Evolutionary conservation across 208 protist species (phyloP).

Genomic region (Balamuthia mandrillaris): DNA sequence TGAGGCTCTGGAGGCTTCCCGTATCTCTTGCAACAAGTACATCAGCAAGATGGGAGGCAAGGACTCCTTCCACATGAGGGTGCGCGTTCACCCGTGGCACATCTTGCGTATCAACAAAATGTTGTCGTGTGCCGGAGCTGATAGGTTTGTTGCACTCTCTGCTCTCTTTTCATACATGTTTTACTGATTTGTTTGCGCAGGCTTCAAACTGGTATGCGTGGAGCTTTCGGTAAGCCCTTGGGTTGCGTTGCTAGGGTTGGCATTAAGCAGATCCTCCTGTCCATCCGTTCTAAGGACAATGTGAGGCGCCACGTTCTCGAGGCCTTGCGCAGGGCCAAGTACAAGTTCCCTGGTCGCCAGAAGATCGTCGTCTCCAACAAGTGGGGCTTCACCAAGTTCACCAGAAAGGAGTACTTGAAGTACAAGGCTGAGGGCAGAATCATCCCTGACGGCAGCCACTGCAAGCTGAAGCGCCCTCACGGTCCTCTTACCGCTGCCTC

Average conservation of each 20-base stretch:
- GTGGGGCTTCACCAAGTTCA: slow-evolving; percentile 88
- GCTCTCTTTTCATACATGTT: slow-evolving; percentile 9
- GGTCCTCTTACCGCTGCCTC: slow-evolving; percentile 63
- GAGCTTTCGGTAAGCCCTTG: slow-evolving; percentile 95
- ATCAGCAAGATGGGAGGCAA: slow-evolving; percentile 95
- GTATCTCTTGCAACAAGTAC: slow-evolving; percentile 99
- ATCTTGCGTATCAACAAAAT: slow-evolving; percentile 99
- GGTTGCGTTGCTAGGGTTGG: slow-evolving; percentile 93
- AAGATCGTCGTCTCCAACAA: slow-evolving; percentile 82
- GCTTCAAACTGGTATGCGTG: slow-evolving; percentile 97
- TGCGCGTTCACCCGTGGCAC: slow-evolving; percentile 98
- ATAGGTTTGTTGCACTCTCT: slow-evolving; percentile 76
- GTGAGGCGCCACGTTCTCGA: slow-evolving; percentile 69
- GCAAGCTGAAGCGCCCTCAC: slow-evolving; percentile 67
- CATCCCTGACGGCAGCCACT: slow-evolving; percentile 73
- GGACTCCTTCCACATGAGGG: slow-evolving; percentile 97
- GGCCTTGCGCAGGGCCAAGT: slow-evolving; percentile 84
- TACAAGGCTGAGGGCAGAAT: slow-evolving; percentile 62
- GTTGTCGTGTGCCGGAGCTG: slow-evolving; percentile 98
- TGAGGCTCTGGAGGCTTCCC: slow-evolving; percentile 98
- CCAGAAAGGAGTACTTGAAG: slow-evolving; percentile 70
- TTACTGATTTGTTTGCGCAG: not conserved
- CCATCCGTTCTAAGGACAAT: slow-evolving; percentile 85
- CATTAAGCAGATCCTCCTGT: slow-evolving; percentile 95
- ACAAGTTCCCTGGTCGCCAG: slow-evolving; percentile 91